Evolutionary conservation across 208 protist genomes (phyloP).

Genomic region (Acanthamoeba castellanii): DNA sequence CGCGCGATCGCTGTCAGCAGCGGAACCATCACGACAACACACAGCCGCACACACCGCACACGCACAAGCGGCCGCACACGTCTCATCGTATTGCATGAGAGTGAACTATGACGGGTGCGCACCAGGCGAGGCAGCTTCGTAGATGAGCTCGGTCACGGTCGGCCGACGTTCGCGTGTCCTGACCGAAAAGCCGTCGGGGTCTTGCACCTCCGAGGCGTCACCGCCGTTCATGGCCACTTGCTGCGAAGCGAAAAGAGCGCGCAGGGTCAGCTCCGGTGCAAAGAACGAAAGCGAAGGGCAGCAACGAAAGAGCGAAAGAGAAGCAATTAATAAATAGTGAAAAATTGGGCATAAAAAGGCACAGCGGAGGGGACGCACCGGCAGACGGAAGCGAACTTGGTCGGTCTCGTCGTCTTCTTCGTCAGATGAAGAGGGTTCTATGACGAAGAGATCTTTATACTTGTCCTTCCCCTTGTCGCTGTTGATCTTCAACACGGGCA

Average conservation of each 20-base stretch:
- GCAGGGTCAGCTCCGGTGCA: not conserved
- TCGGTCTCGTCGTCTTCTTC: not conserved
- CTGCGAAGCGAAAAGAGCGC: not conserved
- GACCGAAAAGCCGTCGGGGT: not conserved
- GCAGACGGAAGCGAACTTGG: constrained; percentile 25
- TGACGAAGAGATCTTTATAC: not conserved
- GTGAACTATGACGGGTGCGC: not conserved
- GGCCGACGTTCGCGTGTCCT: constrained; percentile 22
- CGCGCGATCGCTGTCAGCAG: not conserved
- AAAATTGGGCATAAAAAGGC: not conserved
- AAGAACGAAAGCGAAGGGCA: not conserved
- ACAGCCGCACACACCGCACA: too few relatives aligned
- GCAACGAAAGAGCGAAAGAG: too few relatives aligned
- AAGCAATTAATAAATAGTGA: not conserved
- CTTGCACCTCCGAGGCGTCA: not conserved
- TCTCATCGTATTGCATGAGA: not conserved
- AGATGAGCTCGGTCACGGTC: constrained; percentile 38
- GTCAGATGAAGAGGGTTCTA: constrained; percentile 13
- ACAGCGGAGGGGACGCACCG: not conserved
- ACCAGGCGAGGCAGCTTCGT: constrained; percentile 17
- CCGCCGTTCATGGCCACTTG: not conserved
- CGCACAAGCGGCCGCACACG: not conserved
- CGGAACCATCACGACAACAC: too few relatives aligned
- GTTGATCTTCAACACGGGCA: not conserved
- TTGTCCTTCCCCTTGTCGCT: not conserved